phyloP scores from a whole-genome alignment of 1,139 yeast species.

The Lizanozyma gosingica region DNA sequence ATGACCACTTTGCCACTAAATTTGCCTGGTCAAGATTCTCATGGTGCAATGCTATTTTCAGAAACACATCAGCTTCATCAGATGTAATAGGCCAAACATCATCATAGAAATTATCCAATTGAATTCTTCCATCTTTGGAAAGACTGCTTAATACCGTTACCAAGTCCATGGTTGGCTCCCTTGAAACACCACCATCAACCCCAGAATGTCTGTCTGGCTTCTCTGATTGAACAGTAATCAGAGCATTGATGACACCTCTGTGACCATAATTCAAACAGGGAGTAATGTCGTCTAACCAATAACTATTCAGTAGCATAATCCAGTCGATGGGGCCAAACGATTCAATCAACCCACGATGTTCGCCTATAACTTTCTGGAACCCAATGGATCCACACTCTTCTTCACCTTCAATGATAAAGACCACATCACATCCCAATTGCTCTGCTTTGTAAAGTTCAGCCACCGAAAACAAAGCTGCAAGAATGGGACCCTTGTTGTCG shows the following conservation, averaged over 20 bases:
- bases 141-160: constrained; percentile 61
- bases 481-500: constrained; percentile 89
- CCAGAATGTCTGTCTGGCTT: constrained; percentile 92
- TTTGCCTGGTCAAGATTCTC: constrained; percentile 21
- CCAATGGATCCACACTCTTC: constrained; percentile 93
- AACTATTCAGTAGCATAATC: constrained; percentile 82
- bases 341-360: constrained; percentile 48
- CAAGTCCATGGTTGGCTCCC: constrained; percentile 86
- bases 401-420: constrained; percentile 86
- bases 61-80: constrained; percentile 51
- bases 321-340: constrained; percentile 52
- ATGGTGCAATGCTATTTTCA: constrained; percentile 35
- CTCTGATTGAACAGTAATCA: constrained; percentile 61
- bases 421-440: constrained; percentile 60
- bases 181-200: constrained; percentile 85
- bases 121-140: constrained; percentile 42
- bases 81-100: constrained; percentile 48
- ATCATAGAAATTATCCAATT: constrained; percentile 64
- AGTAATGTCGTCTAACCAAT: constrained; percentile 83
- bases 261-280: constrained; percentile 94
- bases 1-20: constrained; percentile 80
- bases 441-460: constrained; percentile 54
- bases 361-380: constrained; percentile 55
- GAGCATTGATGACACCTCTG: constrained; percentile 80
- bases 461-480: constrained; percentile 86